Evolutionary conservation across 2,329 filamentous ascomycete species (phyloP).

Genomic region (Coniochaeta pulveracea): DNA sequence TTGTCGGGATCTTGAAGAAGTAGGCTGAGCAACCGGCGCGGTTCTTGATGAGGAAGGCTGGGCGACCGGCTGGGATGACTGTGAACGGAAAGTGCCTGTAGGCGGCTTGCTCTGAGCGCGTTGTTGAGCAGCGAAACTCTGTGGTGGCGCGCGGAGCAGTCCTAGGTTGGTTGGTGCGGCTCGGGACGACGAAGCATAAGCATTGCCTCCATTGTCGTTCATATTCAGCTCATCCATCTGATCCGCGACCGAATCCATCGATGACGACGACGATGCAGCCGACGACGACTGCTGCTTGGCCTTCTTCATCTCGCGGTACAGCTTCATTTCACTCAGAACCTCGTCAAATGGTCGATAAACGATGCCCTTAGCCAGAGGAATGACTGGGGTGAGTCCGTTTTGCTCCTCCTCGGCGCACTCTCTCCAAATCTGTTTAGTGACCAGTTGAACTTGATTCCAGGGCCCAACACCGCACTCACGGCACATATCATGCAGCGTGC

Average conservation of each 20-base stretch:
- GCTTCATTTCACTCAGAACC: slow-evolving; percentile 41
- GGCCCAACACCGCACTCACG: slow-evolving; percentile 47
- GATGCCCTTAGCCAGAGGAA: slow-evolving; percentile 48
- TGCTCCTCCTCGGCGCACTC: slow-evolving; percentile 60
- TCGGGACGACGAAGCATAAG: not conserved
- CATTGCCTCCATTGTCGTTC: slow-evolving; percentile 2
- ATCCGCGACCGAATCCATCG: too few relatives aligned
- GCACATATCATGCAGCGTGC: slow-evolving; percentile 46
- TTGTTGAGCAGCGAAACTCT: slow-evolving; percentile 58
- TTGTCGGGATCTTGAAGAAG: too few relatives aligned
- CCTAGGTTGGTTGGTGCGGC: too few relatives aligned
- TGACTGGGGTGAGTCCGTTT: slow-evolving; percentile 49
- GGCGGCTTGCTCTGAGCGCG: slow-evolving; percentile 41
- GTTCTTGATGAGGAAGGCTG: too few relatives aligned
- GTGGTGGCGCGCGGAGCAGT: slow-evolving; percentile 41
- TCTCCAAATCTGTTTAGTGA: slow-evolving; percentile 48
- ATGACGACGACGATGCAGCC: slow-evolving; percentile 6
- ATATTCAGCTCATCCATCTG: too few relatives aligned
- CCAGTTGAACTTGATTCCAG: slow-evolving; percentile 32
- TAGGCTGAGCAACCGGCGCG: slow-evolving; percentile 19
- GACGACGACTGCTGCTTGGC: not conserved
- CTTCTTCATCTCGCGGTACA: slow-evolving; percentile 15
- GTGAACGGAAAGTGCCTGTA: slow-evolving; percentile 16
- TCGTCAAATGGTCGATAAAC: slow-evolving; percentile 56
- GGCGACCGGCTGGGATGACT: too few relatives aligned